These are phyloP conservation scores for Rubus parviflorus DNA, from an alignment of 306 rosid species.

Conservation along the genomic window DNA sequence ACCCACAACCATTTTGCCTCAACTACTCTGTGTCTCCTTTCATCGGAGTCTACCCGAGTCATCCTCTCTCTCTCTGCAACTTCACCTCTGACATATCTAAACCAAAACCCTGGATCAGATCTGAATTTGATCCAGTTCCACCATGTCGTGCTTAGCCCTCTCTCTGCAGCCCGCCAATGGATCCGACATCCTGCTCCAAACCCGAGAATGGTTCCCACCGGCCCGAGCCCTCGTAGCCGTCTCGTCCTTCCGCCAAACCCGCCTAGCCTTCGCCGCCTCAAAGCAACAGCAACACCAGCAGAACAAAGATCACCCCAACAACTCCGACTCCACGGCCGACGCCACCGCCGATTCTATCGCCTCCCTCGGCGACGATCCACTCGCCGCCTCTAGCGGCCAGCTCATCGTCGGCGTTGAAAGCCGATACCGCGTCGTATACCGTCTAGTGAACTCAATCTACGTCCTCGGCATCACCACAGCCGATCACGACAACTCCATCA, in stretches of 20 bases:
- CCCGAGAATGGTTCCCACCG: conserved; percentile 96
- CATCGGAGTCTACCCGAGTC: neutral
- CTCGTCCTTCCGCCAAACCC: conserved; percentile 85
- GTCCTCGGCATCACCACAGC: conserved; percentile 90
- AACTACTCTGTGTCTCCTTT: neutral
- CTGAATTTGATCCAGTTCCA: conserved; percentile 1
- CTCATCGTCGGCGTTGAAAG: conserved; percentile 92
- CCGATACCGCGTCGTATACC: conserved; percentile 82
- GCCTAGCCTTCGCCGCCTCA: conserved; percentile 54
- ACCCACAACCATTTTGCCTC: neutral
- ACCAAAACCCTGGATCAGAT: conserved; percentile 5
- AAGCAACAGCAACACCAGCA: conserved; percentile 30
- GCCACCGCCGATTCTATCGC: conserved; percentile 60
- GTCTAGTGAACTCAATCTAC: conserved; percentile 85
- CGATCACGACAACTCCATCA: conserved; percentile 74
- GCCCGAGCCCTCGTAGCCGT: conserved; percentile 88
- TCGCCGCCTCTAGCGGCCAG: conserved; percentile 91
- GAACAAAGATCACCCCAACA: neutral
- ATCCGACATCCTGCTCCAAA: conserved; percentile 88
- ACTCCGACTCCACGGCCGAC: conserved; percentile 33
- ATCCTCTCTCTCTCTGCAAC: neutral
- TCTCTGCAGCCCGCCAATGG: conserved; percentile 81
- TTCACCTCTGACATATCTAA: neutral
- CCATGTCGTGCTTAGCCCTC: conserved; percentile 85
- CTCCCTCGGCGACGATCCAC: conserved; percentile 81